These are phyloP conservation scores for Fusarium caatingaense DNA, from an alignment of 2,329 filamentous ascomycete species.

Conservation along the genomic window DNA sequence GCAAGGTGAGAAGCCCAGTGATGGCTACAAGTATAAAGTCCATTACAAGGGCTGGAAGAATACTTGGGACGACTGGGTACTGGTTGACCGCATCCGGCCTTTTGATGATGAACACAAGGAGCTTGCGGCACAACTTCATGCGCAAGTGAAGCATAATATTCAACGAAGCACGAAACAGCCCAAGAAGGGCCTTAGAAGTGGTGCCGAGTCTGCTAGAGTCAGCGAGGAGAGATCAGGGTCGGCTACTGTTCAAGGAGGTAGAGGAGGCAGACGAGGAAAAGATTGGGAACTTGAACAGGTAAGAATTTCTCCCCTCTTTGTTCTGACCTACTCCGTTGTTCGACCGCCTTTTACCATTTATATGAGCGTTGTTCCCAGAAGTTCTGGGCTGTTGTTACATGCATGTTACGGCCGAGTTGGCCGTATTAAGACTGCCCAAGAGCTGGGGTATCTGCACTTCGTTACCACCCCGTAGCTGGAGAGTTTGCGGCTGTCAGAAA, in stretches of 20 bases:
- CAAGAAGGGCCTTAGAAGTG: slow-evolving; percentile 59
- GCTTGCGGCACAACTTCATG: slow-evolving; percentile 78
- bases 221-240: slow-evolving; percentile 79
- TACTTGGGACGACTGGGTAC: slow-evolving; percentile 99
- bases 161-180: slow-evolving; percentile 64
- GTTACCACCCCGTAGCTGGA: slow-evolving; percentile 1
- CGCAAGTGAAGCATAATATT: slow-evolving; percentile 73
- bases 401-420: slow-evolving; percentile 3
- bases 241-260: slow-evolving; percentile 67
- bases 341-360: not conserved
- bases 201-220: slow-evolving; percentile 68
- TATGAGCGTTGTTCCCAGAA: slow-evolving; percentile 6
- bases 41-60: slow-evolving; percentile 99
- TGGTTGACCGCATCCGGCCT: slow-evolving; percentile 92
- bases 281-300: slow-evolving; percentile 88
- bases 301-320: slow-evolving; percentile 49
- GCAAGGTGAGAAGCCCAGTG: slow-evolving; percentile 73
- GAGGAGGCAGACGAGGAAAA: slow-evolving; percentile 78
- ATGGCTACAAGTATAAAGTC: slow-evolving; percentile 86
- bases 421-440: not conserved
- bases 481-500: not conserved
- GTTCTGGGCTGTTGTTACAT: slow-evolving; percentile 18
- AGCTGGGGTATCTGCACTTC: not conserved
- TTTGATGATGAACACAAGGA: slow-evolving; percentile 95
- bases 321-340: not conserved